These are phyloP conservation scores for Trametes coccinea DNA, from an alignment of 768 basidiomycete species.

Conservation along the genomic window DNA sequence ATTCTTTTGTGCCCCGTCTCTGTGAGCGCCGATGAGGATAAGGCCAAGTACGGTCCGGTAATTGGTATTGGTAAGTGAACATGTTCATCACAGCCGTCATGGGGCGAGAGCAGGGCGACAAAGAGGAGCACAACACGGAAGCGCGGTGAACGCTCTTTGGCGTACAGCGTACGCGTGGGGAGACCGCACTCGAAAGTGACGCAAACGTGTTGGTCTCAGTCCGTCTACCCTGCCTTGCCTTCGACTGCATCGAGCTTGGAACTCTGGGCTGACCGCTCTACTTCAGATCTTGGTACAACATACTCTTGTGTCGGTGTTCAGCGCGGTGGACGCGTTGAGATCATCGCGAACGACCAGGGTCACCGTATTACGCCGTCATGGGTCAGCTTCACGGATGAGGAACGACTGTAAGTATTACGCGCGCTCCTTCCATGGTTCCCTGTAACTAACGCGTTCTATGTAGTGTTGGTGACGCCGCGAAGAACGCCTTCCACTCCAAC, in stretches of 20 bases:
- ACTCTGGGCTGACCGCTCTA: constrained; percentile 17
- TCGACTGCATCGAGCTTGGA: neutral
- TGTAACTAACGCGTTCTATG: constrained; percentile 1
- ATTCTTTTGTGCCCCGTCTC: constrained; percentile 68
- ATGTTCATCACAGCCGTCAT: no score
- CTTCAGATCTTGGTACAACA: constrained; percentile 86
- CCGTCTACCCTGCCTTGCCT: no score
- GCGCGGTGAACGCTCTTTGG: neutral
- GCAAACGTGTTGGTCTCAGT: neutral
- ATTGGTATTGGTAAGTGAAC: constrained; percentile 80
- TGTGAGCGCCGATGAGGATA: constrained; percentile 59
- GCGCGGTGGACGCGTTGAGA: constrained; percentile 46
- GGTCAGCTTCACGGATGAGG: constrained; percentile 59
- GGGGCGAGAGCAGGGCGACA: neutral
- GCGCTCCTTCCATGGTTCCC: neutral
- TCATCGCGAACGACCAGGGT: constrained; percentile 54
- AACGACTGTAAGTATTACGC: constrained; percentile 45
- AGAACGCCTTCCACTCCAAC: constrained; percentile 93
- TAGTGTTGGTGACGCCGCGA: constrained; percentile 90
- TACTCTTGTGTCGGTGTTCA: constrained; percentile 83
- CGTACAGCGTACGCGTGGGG: neutral
- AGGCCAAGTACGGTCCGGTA: constrained; percentile 84
- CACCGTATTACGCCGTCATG: constrained; percentile 67
- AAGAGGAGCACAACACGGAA: no score
- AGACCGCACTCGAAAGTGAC: no score